Conservation (phyloP, 495 filamentous ascomycete genomes). For the Aspergillus nidulans region DNA sequence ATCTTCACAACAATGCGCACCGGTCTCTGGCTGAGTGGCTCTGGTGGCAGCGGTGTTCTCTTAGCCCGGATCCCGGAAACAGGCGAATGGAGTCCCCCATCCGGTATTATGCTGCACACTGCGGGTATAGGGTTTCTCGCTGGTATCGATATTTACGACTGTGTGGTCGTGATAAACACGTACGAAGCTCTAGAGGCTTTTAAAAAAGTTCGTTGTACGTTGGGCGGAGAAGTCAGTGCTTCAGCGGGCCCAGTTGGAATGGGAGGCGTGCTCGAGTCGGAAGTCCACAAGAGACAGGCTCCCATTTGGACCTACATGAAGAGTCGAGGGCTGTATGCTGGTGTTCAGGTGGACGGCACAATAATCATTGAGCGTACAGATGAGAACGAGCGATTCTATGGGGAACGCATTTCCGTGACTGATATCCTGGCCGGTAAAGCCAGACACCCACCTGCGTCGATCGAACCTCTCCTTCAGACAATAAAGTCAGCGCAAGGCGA, state of each 20-base stretch:
- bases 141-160: constrained; percentile 91
- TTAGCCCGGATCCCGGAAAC: constrained; percentile 69
- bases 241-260: constrained; percentile 76
- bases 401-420: constrained; percentile 62
- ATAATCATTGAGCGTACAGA: constrained; percentile 79
- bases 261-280: constrained; percentile 68
- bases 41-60: constrained; percentile 74
- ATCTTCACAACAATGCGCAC: constrained; percentile 94
- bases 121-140: constrained; percentile 82
- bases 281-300: constrained; percentile 62
- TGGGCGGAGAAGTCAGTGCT: constrained; percentile 74
- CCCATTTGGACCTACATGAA: constrained; percentile 88
- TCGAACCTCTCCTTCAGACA: constrained; percentile 66
- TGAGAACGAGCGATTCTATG: constrained; percentile 87
- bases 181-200: constrained; percentile 75
- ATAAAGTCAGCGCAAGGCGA: constrained; percentile 84
- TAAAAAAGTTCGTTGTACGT: constrained; percentile 66
- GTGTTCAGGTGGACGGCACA: constrained; percentile 78
- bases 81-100: constrained; percentile 84
- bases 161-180: constrained; percentile 85
- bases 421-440: constrained; percentile 82
- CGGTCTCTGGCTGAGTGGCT: constrained; percentile 85
- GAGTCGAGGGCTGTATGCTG: constrained; percentile 76
- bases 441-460: constrained; percentile 58
- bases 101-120: constrained; percentile 83